These are phyloP conservation scores for Austropuccinia psidii DNA, from an alignment of 1,284 basidiomycete genomes.

Conservation along the genomic window DNA sequence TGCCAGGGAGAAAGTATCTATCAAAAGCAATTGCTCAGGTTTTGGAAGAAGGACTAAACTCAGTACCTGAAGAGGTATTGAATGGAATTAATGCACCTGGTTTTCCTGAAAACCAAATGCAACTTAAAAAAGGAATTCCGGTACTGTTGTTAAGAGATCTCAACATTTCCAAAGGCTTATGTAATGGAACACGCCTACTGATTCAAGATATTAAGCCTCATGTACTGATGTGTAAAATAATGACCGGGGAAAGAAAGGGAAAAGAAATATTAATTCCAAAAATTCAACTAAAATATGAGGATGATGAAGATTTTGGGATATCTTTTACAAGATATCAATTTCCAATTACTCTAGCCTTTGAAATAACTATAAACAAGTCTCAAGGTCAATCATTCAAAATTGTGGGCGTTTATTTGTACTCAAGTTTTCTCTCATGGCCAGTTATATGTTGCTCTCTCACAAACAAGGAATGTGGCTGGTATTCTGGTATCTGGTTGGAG, in stretches of 20 bases:
- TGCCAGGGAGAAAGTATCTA: too few species aligned
- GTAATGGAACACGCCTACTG: background rate
- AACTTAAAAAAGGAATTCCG: background rate
- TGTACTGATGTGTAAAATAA: background rate
- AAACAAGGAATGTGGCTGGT: too few species aligned
- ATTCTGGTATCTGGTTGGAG: too few species aligned
- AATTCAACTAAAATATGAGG: background rate
- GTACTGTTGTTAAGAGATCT: background rate
- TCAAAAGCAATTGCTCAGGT: background rate
- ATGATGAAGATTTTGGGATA: background rate
- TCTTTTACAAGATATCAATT: background rate
- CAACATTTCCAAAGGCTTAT: background rate
- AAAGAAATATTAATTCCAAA: background rate
- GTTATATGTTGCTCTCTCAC: background rate
- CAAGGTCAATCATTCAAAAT: background rate
- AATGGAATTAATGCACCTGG: background rate
- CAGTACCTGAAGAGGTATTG: background rate
- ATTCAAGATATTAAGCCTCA: background rate
- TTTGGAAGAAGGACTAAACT: background rate
- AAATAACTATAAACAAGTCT: conserved; percentile 7
- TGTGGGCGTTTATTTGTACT: background rate
- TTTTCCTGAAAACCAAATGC: background rate
- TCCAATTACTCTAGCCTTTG: background rate
- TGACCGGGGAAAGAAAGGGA: background rate
- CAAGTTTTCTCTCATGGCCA: conserved; percentile 12